Conservation (phyloP, 345 rosid species). For the Camelina neglecta region DNA sequence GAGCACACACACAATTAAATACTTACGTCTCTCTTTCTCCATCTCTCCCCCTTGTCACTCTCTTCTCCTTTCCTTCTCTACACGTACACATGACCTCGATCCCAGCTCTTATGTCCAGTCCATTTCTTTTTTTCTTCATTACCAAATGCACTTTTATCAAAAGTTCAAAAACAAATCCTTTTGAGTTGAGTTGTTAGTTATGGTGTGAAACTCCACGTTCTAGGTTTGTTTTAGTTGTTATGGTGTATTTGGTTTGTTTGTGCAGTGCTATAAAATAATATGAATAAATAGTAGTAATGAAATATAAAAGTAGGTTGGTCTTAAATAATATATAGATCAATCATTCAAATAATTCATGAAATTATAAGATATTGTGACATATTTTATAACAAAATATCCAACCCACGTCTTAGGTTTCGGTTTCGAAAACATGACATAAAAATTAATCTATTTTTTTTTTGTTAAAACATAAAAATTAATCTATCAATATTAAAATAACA, state of each 20-base stretch:
- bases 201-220: too few species aligned
- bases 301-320: background rate
- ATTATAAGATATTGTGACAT: background rate
- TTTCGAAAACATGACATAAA: too few species aligned
- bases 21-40: slow-evolving; percentile 41
- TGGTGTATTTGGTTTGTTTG: background rate
- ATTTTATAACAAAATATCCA: too few species aligned
- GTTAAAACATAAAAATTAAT: too few species aligned
- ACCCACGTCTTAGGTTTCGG: too few species aligned
- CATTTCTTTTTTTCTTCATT: background rate
- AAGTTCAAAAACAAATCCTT: slow-evolving; percentile 18
- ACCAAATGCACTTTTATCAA: slow-evolving; percentile 12
- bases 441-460: too few species aligned
- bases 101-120: slow-evolving; percentile 7
- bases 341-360: background rate
- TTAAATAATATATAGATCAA: background rate
- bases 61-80: slow-evolving; percentile 20
- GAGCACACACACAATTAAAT: slow-evolving; percentile 29
- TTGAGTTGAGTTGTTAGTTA: too few species aligned
- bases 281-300: background rate
- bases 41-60: slow-evolving; percentile 22
- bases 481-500: too few species aligned
- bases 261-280: background rate
- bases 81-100: slow-evolving; percentile 25
- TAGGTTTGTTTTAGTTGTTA: too few species aligned